Evolutionary conservation across 2,329 filamentous ascomycete species (phyloP), one percentile per base, ranked within the genome.

Genomic region (Talaromyces sp.): DNA sequence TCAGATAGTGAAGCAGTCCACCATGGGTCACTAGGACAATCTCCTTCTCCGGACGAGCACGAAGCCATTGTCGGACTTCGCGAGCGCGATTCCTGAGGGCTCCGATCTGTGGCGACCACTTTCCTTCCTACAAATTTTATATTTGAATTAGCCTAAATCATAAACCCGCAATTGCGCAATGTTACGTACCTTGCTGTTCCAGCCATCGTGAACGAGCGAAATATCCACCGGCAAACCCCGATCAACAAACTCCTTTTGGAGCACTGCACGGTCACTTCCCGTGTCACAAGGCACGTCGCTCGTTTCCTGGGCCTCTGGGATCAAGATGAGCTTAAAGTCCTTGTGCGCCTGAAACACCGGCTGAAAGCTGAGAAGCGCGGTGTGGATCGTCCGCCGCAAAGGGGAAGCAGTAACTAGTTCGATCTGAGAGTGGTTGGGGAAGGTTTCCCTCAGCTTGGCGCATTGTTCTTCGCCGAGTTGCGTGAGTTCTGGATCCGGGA

Each of bases 1-100:
- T 95, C 64, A 96, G 77, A 68, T 91, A 96, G 73, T 96, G 92
- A 68, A 96, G 72, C 67, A 93, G 89, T 0, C 89, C 90, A 1
- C 92, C 92, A 68, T 96, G 92, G 3, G 90, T 89, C 8, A 96
- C 90, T 1, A 92, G 81, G 0, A 88, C 85, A 29, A 96, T 84
- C 66, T 93, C 84, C 68, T 89, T 86, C 67, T 85, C 82, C 4
- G 76, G 75, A 26, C 78, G 69, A 10, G 64, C 69, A 66, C 76
- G 77, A 62, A 95, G 71, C 75, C 83, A 86, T 13, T 78, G 67
- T 50, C 90, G 79, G 6, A 86, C 85, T 26, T 80, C 80, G n/a
- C 77, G 76, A 0, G 89, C 89, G 17, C 90, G 79, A 32, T 75
- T 78, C 63, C 84, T 80, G 50, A 93, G 79, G 62, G 84, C 85